A percentile compares a stretch with the other conserved stretches of the same genome.
These are phyloP conservation scores for Sanghuangporus sanghuang DNA, from an alignment of 1,284 basidiomycete species.

Conservation along the genomic window DNA sequence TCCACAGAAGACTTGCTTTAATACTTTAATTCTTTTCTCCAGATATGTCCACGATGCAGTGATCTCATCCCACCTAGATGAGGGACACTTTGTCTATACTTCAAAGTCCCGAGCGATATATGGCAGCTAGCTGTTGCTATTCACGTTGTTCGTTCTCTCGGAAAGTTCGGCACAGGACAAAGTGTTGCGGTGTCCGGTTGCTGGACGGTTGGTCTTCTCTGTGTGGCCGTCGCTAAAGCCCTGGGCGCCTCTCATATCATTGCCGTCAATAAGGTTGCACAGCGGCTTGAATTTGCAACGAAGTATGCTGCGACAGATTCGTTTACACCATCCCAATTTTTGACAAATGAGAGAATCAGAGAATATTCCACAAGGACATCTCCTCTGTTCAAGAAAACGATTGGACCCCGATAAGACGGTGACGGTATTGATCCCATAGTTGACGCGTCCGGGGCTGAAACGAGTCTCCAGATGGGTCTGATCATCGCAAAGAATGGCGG, in stretches of 20 bases:
- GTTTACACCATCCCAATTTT: slow-evolving; percentile 61
- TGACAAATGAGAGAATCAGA: slow-evolving; percentile 62
- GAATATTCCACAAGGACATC: slow-evolving; percentile 70
- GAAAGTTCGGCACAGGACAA: slow-evolving; percentile 65
- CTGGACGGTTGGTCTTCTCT: slow-evolving; percentile 89
- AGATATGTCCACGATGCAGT: slow-evolving; percentile 9
- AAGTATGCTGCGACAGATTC: slow-evolving; percentile 81
- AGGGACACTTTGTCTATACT: slow-evolving; percentile 82
- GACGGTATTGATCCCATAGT: slow-evolving; percentile 65
- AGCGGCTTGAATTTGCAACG: slow-evolving; percentile 85
- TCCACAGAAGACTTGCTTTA: background rate
- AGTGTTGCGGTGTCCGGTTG: slow-evolving; percentile 81
- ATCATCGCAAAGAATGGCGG: slow-evolving; percentile 70
- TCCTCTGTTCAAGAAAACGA: slow-evolving; percentile 47
- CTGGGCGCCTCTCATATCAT: slow-evolving; percentile 79
- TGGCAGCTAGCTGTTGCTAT: slow-evolving; percentile 92
- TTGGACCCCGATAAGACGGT: slow-evolving; percentile 57
- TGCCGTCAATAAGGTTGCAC: slow-evolving; percentile 79
- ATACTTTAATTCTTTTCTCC: background rate
- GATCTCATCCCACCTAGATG: slow-evolving; percentile 64
- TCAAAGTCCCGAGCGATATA: slow-evolving; percentile 71
- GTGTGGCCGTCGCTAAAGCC: slow-evolving; percentile 90
- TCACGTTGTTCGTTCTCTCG: slow-evolving; percentile 80
- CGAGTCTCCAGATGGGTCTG: slow-evolving; percentile 77
- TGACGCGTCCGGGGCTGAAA: slow-evolving; percentile 89